A percentile compares a stretch with the other conserved stretches of the same genome.
These are phyloP conservation scores for Cryptococcus wingfieldii DNA, from an alignment of 1,284 basidiomycete genomes.

Conservation along the genomic window DNA sequence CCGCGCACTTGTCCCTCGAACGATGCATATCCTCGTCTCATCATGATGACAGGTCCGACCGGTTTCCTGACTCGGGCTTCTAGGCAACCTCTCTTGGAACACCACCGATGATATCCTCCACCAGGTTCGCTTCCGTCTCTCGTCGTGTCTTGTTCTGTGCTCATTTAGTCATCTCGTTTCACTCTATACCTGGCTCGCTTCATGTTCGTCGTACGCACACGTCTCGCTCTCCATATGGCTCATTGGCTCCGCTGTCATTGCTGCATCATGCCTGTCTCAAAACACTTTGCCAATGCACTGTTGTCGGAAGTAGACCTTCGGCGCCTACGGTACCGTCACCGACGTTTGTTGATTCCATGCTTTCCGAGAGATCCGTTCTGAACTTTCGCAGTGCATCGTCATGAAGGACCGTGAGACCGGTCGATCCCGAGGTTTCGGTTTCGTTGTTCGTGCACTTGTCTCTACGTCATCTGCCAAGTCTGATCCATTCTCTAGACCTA, in stretches of 20 bases:
- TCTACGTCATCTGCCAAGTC: not conserved
- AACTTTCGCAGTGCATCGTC: slow-evolving; percentile 68
- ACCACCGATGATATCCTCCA: slow-evolving; percentile 84
- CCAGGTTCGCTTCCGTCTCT: slow-evolving; percentile 63
- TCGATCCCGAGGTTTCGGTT: slow-evolving; percentile 93
- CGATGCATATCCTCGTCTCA: slow-evolving; percentile 12
- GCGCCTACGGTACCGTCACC: slow-evolving; percentile 45
- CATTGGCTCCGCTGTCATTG: slow-evolving; percentile 6
- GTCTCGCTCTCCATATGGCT: slow-evolving; percentile 3
- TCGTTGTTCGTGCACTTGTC: slow-evolving; percentile 57
- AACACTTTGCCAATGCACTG: not conserved
- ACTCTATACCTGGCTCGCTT: slow-evolving; percentile 3
- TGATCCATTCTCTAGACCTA: slow-evolving; percentile 55
- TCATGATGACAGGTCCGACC: not conserved
- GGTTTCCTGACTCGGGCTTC: slow-evolving; percentile 2
- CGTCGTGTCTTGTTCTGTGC: slow-evolving; percentile 56
- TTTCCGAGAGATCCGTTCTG: slow-evolving; percentile 1
- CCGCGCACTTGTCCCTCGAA: slow-evolving; percentile 4
- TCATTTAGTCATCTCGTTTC: slow-evolving; percentile 4
- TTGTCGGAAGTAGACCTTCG: slow-evolving; percentile 36
- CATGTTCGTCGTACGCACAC: slow-evolving; percentile 8
- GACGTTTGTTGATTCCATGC: slow-evolving; percentile 38
- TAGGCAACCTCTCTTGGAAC: slow-evolving; percentile 62
- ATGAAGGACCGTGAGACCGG: slow-evolving; percentile 97
- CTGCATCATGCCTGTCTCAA: not conserved